A percentile compares a stretch with the other conserved stretches of the same genome.
phyloP scores from a whole-genome alignment of 1,284 basidiomycete genomes.

The Ceratobasidium sp. region DNA sequence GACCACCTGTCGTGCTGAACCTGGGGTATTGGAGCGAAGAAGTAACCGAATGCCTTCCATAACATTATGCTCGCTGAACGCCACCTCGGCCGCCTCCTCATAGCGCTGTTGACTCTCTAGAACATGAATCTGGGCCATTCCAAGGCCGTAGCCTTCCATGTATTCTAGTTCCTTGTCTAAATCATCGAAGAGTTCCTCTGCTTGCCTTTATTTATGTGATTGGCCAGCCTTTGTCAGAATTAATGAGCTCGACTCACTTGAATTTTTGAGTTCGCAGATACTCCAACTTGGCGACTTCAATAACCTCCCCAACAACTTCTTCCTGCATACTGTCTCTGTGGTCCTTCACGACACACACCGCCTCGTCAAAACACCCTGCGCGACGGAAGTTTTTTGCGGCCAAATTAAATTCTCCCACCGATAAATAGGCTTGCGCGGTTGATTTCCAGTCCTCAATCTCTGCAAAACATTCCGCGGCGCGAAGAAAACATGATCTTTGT shows the following conservation, averaged over 20 bases:
- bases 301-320: constrained; percentile 52
- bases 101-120: constrained; percentile 56
- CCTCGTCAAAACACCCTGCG: constrained; percentile 60
- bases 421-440: too few species aligned
- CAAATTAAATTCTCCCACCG: too few species aligned
- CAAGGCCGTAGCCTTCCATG: constrained; percentile 62
- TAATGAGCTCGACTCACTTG: constrained; percentile 50
- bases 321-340: constrained; percentile 50
- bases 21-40: too few species aligned
- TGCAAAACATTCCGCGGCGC: constrained; percentile 62
- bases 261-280: constrained; percentile 57
- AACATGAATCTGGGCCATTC: constrained; percentile 58
- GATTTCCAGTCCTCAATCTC: too few species aligned
- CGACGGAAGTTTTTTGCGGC: constrained; percentile 59
- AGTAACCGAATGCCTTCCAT: too few species aligned
- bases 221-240: not conserved
- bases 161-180: too few species aligned
- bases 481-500: constrained; percentile 38
- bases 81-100: constrained; percentile 62
- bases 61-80: too few species aligned
- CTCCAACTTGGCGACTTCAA: constrained; percentile 57
- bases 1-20: too few species aligned
- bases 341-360: constrained; percentile 55
- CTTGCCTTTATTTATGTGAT: too few species aligned
- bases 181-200: too few species aligned